These are phyloP conservation scores for Fragilariopsis cylindrus DNA, from an alignment of 108 stramenopile species.

Conservation along the genomic window DNA sequence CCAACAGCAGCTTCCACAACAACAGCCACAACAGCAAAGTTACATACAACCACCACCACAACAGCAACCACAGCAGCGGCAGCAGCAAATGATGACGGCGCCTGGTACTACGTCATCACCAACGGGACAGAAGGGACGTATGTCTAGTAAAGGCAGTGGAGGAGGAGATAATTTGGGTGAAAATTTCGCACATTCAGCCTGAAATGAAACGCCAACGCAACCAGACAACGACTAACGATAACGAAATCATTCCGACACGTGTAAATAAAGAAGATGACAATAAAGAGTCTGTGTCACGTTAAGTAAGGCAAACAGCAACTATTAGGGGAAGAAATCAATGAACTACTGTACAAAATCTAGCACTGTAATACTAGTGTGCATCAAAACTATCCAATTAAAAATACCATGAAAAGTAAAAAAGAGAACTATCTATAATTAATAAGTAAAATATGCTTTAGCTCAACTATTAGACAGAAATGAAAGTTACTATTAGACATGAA, in stretches of 20 bases:
- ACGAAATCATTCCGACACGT: background rate
- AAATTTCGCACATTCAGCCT: background rate
- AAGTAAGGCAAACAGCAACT: no score
- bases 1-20: constrained; percentile 18
- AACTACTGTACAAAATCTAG: no score
- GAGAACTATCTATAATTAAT: no score
- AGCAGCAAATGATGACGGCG: background rate
- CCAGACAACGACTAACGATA: background rate
- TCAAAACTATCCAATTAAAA: no score
- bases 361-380: no score
- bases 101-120: background rate
- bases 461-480: no score
- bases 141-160: background rate
- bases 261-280: background rate
- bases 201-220: background rate
- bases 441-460: no score
- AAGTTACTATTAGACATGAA: no score
- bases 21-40: constrained; percentile 12
- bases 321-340: no score
- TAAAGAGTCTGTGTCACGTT: background rate
- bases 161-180: background rate
- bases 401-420: no score
- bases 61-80: background rate
- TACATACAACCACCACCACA: background rate
- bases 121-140: background rate